Evolutionary conservation across 345 rosid genomes (phyloP).

Genomic region (Ceriops decandra): DNA sequence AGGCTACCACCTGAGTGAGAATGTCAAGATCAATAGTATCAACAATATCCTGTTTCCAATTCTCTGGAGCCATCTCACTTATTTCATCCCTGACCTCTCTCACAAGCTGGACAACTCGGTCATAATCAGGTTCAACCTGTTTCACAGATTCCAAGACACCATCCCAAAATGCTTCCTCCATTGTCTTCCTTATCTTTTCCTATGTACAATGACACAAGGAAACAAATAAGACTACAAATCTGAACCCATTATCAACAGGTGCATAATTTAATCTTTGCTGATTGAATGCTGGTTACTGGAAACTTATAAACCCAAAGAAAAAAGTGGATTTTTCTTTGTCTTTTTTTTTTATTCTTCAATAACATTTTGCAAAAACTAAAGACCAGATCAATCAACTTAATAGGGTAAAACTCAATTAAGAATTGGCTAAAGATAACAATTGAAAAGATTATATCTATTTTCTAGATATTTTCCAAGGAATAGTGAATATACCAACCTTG

Average conservation of each 20-base stretch:
- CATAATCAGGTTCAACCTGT: conserved; percentile 56
- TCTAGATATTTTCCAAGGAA: neutral
- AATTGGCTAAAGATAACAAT: neutral
- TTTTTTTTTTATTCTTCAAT: too few relatives aligned
- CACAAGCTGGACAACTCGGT: conserved; percentile 66
- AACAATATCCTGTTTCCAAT: conserved; percentile 69
- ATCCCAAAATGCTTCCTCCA: conserved; percentile 96
- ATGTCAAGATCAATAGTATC: conserved; percentile 67
- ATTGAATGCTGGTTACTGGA: too few relatives aligned
- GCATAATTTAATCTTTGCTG: too few relatives aligned
- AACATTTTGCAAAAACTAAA: too few relatives aligned
- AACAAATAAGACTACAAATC: neutral
- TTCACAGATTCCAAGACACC: conserved; percentile 59
- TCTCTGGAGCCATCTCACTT: conserved; percentile 71
- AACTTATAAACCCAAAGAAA: too few relatives aligned
- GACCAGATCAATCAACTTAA: too few relatives aligned
- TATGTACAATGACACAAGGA: conserved; percentile 21
- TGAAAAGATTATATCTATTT: neutral
- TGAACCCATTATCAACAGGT: too few relatives aligned
- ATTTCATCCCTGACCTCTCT: conserved; percentile 86
- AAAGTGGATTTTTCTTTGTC: too few relatives aligned
- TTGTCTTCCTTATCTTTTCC: conserved; percentile 62
- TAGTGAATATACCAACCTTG: conserved; percentile 44
- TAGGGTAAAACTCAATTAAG: too few relatives aligned
- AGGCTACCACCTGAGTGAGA: conserved; percentile 61